Conservation (phyloP, 2,329 filamentous ascomycete species). For the Penicillium sp. region DNA sequence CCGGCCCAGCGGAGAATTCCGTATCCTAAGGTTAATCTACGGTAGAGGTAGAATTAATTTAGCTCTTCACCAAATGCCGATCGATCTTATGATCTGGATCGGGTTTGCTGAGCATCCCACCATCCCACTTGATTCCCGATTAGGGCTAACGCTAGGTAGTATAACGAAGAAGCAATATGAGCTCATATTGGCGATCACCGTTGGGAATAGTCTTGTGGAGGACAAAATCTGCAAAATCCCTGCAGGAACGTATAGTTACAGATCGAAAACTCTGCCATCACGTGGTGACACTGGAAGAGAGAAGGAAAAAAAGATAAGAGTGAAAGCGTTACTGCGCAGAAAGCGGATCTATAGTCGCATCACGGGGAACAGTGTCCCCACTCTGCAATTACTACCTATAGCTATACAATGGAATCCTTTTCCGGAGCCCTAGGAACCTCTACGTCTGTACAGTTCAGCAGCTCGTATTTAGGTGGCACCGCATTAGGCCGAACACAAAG, state of each 20-base stretch:
- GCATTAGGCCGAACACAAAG: neutral
- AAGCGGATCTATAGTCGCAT: conserved; percentile 15
- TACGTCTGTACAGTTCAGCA: neutral
- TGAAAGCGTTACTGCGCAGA: conserved; percentile 3
- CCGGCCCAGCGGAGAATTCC: neutral
- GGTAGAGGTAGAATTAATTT: neutral
- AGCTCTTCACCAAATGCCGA: neutral
- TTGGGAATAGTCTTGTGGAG: neutral
- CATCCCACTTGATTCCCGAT: neutral
- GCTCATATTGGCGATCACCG: neutral
- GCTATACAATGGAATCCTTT: neutral
- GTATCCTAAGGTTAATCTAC: neutral
- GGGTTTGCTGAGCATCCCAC: too few relatives aligned
- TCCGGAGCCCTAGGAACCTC: neutral
- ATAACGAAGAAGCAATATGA: neutral
- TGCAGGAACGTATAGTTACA: neutral
- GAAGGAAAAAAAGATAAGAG: neutral
- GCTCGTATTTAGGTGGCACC: conserved; percentile 8
- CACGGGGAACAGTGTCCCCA: conserved; percentile 11
- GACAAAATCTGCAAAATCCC: neutral
- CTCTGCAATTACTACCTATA: conserved; percentile 7
- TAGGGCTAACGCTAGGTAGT: neutral
- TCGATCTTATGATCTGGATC: neutral
- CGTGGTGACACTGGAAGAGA: neutral
- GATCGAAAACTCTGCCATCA: neutral